phyloP scores from a whole-genome alignment of 441 rosid species.

The Bruguiera hainesii region DNA sequence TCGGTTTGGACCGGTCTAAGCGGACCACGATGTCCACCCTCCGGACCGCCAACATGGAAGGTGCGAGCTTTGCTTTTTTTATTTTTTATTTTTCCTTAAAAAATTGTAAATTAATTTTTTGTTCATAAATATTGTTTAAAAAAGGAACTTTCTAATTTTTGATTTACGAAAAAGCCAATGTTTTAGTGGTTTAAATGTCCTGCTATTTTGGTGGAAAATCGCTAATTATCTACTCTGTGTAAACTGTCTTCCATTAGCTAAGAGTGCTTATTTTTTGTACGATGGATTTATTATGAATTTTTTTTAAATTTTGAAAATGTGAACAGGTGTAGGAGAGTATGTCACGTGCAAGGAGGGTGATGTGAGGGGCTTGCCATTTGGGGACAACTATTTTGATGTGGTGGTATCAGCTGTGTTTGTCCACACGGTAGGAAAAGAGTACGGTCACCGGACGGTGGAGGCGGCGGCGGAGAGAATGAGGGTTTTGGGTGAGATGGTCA shows the following conservation, averaged over 20 bases:
- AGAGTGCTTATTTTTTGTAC: no score
- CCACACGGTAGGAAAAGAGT: constrained; percentile 88
- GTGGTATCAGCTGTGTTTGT: constrained; percentile 87
- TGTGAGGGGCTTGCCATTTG: constrained; percentile 81
- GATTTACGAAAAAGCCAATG: no score
- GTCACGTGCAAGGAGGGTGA: constrained; percentile 93
- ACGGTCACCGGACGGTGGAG: constrained; percentile 89
- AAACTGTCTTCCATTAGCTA: no score
- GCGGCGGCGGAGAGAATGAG: constrained; percentile 91
- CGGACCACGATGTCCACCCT: constrained; percentile 78
- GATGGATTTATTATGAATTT: no score
- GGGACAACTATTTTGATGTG: constrained; percentile 86
- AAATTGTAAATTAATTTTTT: no score
- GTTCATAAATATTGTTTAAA: no score
- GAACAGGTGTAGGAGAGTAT: constrained; percentile 80
- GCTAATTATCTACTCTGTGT: no score
- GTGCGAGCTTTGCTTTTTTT: constrained; percentile 19
- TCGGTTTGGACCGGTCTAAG: constrained; percentile 80
- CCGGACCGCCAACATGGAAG: constrained; percentile 85
- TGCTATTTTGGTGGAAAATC: no score
- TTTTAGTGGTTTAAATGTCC: no score
- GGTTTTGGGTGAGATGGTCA: constrained; percentile 75
- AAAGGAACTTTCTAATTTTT: no score
- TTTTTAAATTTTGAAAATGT: no score
- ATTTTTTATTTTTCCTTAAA: no score